Conservation (phyloP, 2,329 filamentous ascomycete genomes). For the Fusarium sulawesiense region DNA sequence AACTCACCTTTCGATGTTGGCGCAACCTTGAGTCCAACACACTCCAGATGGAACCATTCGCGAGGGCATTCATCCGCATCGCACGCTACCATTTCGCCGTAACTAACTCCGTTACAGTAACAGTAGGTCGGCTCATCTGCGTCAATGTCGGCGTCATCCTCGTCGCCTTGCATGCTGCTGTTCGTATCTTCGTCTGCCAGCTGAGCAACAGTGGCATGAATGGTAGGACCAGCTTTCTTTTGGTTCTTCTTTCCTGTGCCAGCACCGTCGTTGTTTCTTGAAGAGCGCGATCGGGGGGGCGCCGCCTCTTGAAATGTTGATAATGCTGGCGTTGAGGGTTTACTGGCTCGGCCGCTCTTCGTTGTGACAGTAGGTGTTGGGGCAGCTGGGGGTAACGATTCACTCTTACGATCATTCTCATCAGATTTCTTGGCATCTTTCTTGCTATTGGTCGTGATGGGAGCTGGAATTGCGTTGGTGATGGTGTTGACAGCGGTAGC, state of each 20-base stretch:
- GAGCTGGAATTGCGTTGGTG: background rate
- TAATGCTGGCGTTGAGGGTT: slow-evolving; percentile 72
- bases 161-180: slow-evolving; percentile 55
- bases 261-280: slow-evolving; percentile 58
- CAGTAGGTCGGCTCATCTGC: slow-evolving; percentile 81
- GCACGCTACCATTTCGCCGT: slow-evolving; percentile 87
- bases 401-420: slow-evolving; percentile 53
- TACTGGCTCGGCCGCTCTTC: slow-evolving; percentile 74
- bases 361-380: slow-evolving; percentile 65
- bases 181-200: slow-evolving; percentile 56
- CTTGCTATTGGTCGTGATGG: slow-evolving; percentile 49
- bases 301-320: slow-evolving; percentile 68
- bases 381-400: slow-evolving; percentile 59
- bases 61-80: slow-evolving; percentile 77
- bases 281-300: slow-evolving; percentile 65
- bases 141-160: slow-evolving; percentile 69
- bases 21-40: slow-evolving; percentile 81
- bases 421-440: slow-evolving; percentile 58
- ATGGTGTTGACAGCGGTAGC: slow-evolving; percentile 34
- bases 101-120: slow-evolving; percentile 83
- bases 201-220: slow-evolving; percentile 52
- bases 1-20: slow-evolving; percentile 79
- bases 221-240: slow-evolving; percentile 65
- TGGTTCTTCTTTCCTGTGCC: slow-evolving; percentile 67
- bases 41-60: slow-evolving; percentile 88